These are phyloP conservation scores for Immersiella caudata DNA, from an alignment of 495 filamentous ascomycete species.

Conservation along the genomic window DNA sequence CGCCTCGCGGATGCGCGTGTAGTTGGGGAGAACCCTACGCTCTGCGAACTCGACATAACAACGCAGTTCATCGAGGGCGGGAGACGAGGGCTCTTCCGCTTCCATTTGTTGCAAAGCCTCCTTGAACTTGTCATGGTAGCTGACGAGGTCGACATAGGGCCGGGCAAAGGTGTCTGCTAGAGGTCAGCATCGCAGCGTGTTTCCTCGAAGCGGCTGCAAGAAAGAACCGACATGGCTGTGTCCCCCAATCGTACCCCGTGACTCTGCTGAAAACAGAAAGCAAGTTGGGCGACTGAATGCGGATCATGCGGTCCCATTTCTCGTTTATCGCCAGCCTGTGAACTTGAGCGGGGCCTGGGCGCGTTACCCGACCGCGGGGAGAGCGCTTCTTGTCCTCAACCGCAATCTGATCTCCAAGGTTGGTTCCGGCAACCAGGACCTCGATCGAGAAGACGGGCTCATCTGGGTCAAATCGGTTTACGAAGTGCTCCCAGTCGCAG, in stretches of 20 bases:
- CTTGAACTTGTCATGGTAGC: slow-evolving; percentile 7
- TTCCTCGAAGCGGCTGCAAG: no score
- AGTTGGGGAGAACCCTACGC: not conserved
- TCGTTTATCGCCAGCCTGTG: not conserved
- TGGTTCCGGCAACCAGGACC: not conserved
- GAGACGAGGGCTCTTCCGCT: not conserved
- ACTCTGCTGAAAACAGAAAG: not conserved
- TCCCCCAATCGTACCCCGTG: not conserved
- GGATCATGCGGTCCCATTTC: not conserved
- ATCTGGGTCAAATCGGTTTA: not conserved
- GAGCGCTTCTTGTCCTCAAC: not conserved
- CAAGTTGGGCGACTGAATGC: not conserved
- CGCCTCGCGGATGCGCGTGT: not conserved
- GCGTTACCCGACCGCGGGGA: not conserved
- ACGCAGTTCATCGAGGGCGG: not conserved
- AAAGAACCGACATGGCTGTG: not conserved
- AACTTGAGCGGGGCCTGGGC: not conserved
- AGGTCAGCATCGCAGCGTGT: no score
- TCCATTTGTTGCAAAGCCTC: not conserved
- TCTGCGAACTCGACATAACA: not conserved
- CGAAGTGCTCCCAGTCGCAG: slow-evolving; percentile 1
- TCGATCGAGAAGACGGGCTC: not conserved
- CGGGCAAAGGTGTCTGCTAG: not conserved
- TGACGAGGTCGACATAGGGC: not conserved
- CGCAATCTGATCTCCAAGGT: not conserved